Percentiles rank a stretch among this genome's conserved stretches.
Conservation (phyloP, 345 rosid species). For the Garcia nutans region DNA sequence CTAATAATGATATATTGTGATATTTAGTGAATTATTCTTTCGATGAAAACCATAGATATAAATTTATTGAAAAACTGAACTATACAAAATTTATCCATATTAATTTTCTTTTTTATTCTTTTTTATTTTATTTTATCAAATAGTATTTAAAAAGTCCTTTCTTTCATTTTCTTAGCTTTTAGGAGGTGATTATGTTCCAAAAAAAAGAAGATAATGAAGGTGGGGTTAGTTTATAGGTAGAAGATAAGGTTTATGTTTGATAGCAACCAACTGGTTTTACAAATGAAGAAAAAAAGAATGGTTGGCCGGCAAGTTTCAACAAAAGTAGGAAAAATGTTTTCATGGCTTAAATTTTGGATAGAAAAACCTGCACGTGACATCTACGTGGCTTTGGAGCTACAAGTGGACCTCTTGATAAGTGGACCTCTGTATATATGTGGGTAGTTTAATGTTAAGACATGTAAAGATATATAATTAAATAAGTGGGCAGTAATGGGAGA, state of each 20-base stretch:
- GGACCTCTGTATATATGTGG: too few species aligned
- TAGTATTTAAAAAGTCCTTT: constrained; percentile 10
- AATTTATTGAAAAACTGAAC: too few species aligned
- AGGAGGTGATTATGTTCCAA: too few species aligned
- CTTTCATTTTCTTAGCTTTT: neutral
- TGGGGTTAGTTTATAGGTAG: constrained; percentile 20
- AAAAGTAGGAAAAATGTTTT: constrained; percentile 17
- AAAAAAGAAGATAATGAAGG: constrained; percentile 22
- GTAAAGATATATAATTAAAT: neutral
- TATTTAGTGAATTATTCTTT: too few species aligned
- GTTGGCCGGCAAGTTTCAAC: constrained; percentile 40
- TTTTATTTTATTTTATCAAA: too few species aligned
- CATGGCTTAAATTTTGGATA: constrained; percentile 12
- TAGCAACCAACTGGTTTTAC: constrained; percentile 14
- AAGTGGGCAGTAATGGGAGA: constrained; percentile 43
- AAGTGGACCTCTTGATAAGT: constrained; percentile 32
- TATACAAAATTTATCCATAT: too few species aligned
- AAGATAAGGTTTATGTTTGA: constrained; percentile 39
- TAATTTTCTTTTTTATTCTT: too few species aligned
- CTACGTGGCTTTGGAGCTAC: constrained; percentile 20
- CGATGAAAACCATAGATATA: too few species aligned
- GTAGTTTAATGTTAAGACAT: neutral
- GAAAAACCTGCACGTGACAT: constrained; percentile 23
- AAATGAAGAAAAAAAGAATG: constrained; percentile 17
- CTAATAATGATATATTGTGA: too few species aligned